Evolutionary conservation across 768 basidiomycete genomes (phyloP), one percentile per base, ranked within the genome.

Genomic region (Tricholoma matsutake): DNA sequence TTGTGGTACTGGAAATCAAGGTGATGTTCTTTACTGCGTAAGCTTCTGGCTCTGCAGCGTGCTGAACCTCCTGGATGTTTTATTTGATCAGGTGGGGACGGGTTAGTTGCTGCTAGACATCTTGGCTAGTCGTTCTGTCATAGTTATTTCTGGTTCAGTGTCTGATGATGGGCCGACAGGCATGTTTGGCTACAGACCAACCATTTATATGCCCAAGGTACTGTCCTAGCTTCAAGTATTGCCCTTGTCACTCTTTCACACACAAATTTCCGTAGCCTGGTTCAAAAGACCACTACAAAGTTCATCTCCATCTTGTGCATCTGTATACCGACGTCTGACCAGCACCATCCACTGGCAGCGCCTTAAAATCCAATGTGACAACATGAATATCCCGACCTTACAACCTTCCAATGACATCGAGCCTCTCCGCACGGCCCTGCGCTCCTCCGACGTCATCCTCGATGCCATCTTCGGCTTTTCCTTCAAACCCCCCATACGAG

Each of bases 391-490:
- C 66, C 83, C 83, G 3, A 86, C 89, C 4, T 70, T 96, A 28
- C 77, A 82, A 2, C 78, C 82, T 7, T 78, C 82, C 4, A 75
- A 71, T 39, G 81, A 83, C 20, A 65, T 73, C 14, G 76, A 79
- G 18, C 65, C 78, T 34, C 80, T 91, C 18, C 71, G 75, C 52
- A 70, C 75, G 45, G 82, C 83, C 6, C 78, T 91, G 37, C 68
- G 77, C 6, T 78, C 81, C 31, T 84, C 86, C 4, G 92, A 97
- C 72, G 86, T 97, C 45, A 83, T 98, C 18, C 80, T 99, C 57
- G 97, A 99, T 69, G 94, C 96, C 4, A 91, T 99, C 60, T 99
- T 99, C 67, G 97, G 96, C 4, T 98, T 99, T 78, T 98, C 96
- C 1, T 99, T 98, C 84, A 81, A 89, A 61, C 89, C 91, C 0